A percentile compares a stretch with the other conserved stretches of the same genome.
Conservation (phyloP, 2,329 filamentous ascomycete species). For the Claviceps humidiphila region DNA sequence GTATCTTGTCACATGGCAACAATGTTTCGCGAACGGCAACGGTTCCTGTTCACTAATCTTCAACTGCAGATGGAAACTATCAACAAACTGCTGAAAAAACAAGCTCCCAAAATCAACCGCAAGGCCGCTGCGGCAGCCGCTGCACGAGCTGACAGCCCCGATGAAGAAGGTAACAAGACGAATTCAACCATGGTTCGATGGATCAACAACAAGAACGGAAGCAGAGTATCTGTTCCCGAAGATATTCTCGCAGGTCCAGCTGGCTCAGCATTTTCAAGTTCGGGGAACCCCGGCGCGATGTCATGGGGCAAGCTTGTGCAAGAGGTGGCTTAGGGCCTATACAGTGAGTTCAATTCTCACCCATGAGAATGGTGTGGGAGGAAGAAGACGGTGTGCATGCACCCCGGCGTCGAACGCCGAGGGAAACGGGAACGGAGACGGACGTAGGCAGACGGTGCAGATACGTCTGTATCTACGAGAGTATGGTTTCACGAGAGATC, state of each 20-base stretch:
- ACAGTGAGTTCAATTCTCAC: background rate
- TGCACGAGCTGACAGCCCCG: conserved; percentile 34
- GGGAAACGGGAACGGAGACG: background rate
- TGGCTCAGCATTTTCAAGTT: conserved; percentile 42
- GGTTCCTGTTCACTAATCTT: background rate
- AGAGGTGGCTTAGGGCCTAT: conserved; percentile 31
- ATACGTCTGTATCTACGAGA: no score
- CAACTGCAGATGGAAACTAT: conserved; percentile 65
- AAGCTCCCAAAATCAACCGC: conserved; percentile 60
- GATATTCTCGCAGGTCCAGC: conserved; percentile 53
- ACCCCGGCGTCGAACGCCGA: background rate
- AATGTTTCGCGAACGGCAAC: background rate
- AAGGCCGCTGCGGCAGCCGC: conserved; percentile 30
- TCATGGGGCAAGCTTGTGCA: conserved; percentile 38
- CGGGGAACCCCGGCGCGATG: conserved; percentile 15
- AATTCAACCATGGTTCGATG: conserved; percentile 55
- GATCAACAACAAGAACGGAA: conserved; percentile 54
- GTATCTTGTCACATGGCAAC: background rate
- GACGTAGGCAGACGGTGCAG: no score
- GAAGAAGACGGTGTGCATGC: background rate
- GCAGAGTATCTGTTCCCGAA: conserved; percentile 48
- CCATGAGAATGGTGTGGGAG: background rate
- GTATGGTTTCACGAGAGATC: no score
- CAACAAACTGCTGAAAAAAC: conserved; percentile 79
- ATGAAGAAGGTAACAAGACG: conserved; percentile 33